Base-by-base conservation (phyloP, 2,329 filamentous ascomycete genomes). In the Rhexocercosporidium sp. region DNA sequence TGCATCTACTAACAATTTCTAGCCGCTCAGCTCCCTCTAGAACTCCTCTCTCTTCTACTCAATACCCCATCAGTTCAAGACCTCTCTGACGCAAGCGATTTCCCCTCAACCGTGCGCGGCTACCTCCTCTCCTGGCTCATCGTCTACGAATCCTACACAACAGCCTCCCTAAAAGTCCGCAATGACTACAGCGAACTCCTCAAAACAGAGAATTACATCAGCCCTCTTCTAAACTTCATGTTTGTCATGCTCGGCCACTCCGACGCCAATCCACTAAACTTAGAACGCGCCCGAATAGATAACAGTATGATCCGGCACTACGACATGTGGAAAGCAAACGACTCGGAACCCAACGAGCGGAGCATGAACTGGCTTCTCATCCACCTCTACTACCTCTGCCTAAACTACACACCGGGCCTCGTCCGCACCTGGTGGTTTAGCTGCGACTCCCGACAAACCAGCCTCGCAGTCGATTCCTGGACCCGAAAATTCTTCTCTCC, bases 41-140 rank as follows among this genome's bases (percentile, higher is more conserved):
- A 97, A 78, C 83, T 98, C 0, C 79, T 97, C 0, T 96, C 93
- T 0, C 83, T 98, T 1, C 84, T 98, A 16, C 84, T 96, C 0
- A 92, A 96, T 69, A 85, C 91, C 0, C 92, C 95, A 0, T 89
- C 89, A 0, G 82, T 92, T 2, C 86, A 91, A n/a, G 83, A 84
- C 14, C 86, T 93, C 54, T 83, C 86, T 0, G 88, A 92, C 56
- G 86, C 90, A 9, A 82, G 85, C 41, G 83, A 86, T 18, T 91
- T 94, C 73, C 93, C 93, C 12, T 81, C 88, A 0, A 76, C 86
- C 0, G 83, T 97, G 57, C 88, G 93, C 62, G 88, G 90, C 11
- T 99, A 97, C 75, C 84, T 99, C 2, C 83, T 97, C 31, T 92
- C 93, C 12, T 99, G 96, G 96, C 88, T 92, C 70, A 83, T 98